phyloP scores from a whole-genome alignment of 148 eudicot genomes.

The Rhododendron henanense region DNA sequence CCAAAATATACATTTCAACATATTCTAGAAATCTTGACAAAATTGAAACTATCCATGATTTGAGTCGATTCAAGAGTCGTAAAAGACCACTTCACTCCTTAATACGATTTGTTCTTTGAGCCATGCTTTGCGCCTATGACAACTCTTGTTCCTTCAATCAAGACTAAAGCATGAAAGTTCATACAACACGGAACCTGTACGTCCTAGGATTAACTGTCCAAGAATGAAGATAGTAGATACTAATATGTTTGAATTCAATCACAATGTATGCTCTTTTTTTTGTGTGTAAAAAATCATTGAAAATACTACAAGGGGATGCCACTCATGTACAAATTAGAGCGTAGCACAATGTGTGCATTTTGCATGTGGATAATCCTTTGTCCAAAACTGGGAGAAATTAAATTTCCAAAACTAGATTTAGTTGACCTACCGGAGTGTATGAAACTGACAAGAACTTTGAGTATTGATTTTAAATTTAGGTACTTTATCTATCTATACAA shows the following conservation, averaged over 20 bases:
- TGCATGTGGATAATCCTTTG: neutral
- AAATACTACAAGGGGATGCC: neutral
- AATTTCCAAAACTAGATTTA: neutral
- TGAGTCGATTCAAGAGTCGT: neutral
- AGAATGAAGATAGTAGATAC: neutral
- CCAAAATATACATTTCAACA: neutral
- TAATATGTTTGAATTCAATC: neutral
- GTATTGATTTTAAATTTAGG: neutral
- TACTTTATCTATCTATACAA: neutral
- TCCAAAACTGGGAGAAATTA: neutral
- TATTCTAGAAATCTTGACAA: neutral
- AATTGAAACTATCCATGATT: neutral
- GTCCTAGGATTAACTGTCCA: neutral
- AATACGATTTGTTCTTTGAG: neutral
- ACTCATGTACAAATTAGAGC: neutral
- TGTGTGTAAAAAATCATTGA: neutral
- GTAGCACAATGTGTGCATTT: neutral
- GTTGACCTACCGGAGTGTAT: neutral
- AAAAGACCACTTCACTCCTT: neutral
- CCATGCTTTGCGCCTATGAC: neutral
- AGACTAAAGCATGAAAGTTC: neutral
- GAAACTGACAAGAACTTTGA: neutral
- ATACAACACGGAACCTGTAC: neutral
- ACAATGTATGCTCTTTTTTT: neutral
- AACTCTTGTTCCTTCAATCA: neutral